Conservation (phyloP, 2,329 filamentous ascomycete species). For the Cytospora leucostoma region DNA sequence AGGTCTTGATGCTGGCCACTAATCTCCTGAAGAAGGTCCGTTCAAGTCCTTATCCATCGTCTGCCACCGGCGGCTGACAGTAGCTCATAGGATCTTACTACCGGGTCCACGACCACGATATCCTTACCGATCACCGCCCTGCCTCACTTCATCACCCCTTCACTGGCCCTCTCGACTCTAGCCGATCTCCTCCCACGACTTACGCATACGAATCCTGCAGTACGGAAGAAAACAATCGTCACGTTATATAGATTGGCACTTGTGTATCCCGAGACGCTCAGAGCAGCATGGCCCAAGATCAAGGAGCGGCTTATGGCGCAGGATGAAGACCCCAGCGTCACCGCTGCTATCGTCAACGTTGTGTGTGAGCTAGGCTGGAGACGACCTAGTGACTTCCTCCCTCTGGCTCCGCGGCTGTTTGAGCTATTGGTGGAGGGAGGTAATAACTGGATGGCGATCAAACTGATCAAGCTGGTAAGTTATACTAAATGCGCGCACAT, state of each 20-base stretch:
- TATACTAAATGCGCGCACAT: neutral
- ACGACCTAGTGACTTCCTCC: constrained; percentile 88
- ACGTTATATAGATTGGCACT: constrained; percentile 90
- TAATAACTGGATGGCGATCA: constrained; percentile 99
- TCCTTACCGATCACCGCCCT: constrained; percentile 84
- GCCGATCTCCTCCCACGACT: constrained; percentile 84
- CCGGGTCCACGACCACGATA: constrained; percentile 73
- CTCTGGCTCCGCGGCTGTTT: constrained; percentile 87
- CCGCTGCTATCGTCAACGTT: constrained; percentile 93
- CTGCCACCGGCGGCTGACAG: constrained; percentile 27
- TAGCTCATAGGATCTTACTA: constrained; percentile 65
- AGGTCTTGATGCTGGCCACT: constrained; percentile 95
- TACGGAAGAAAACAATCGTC: constrained; percentile 94
- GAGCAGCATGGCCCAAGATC: constrained; percentile 95
- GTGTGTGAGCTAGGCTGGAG: constrained; percentile 95
- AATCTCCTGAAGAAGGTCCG: constrained; percentile 90
- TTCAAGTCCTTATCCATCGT: neutral
- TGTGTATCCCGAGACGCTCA: constrained; percentile 93
- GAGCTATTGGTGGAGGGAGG: constrained; percentile 87
- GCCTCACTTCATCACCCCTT: constrained; percentile 93
- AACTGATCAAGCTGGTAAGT: constrained; percentile 90
- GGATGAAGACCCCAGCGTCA: constrained; percentile 87
- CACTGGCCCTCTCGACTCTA: constrained; percentile 85
- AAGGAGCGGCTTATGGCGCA: constrained; percentile 92
- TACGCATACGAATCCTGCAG: constrained; percentile 79